Evolutionary conservation across 768 basidiomycete genomes (phyloP).

Genomic region (Brasilioporus rufonigricans): DNA sequence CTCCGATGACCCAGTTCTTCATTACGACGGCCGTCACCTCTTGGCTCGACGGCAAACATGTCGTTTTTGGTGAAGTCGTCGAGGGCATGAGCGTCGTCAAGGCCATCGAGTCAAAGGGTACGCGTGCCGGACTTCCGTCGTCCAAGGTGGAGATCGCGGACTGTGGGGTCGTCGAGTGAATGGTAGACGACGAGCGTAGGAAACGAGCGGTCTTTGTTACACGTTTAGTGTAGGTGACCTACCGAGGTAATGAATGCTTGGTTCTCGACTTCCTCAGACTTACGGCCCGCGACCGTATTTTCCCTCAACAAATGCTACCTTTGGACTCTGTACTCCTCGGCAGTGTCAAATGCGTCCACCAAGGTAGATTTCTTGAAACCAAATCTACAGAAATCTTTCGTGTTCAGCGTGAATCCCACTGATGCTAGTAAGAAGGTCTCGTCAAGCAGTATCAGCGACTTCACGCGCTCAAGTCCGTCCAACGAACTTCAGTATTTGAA

Average conservation of each 20-base stretch:
- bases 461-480: no score
- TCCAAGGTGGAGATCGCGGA: constrained; percentile 50
- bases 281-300: no score
- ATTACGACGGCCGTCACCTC: constrained; percentile 70
- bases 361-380: no score
- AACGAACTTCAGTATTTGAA: no score
- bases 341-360: no score
- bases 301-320: no score
- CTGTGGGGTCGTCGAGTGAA: constrained; percentile 48
- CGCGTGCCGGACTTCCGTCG: constrained; percentile 23
- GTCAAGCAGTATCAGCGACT: no score
- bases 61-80: constrained; percentile 49
- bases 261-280: neutral
- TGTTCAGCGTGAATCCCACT: no score
- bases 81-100: constrained; percentile 43
- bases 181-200: neutral
- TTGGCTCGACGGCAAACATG: constrained; percentile 50
- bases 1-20: constrained; percentile 51
- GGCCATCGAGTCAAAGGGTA: constrained; percentile 37
- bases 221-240: constrained; percentile 1
- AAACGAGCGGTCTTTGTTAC: neutral
- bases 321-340: no score
- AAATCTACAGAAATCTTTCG: no score
- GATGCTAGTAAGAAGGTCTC: no score
- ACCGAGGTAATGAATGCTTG: constrained; percentile 5